Evolutionary conservation across 768 basidiomycete genomes (phyloP).

Genomic region (Hydnum rufescens): DNA sequence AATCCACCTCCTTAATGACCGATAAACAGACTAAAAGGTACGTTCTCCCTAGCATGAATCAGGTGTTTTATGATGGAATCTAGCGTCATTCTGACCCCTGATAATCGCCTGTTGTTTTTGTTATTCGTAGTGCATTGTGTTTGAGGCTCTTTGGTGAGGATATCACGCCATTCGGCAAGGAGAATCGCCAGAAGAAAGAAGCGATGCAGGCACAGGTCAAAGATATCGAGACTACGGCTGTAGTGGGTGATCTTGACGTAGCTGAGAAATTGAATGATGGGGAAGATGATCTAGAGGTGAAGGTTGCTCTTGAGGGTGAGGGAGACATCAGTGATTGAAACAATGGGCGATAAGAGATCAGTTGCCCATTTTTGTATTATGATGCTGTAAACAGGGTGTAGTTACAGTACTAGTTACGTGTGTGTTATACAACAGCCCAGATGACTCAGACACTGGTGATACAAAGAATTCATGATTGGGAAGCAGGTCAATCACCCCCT

Average conservation of each 20-base stretch:
- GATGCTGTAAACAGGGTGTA: too few species aligned
- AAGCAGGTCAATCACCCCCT: too few species aligned
- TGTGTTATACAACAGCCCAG: too few species aligned
- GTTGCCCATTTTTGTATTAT: too few species aligned
- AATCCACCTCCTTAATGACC: conserved; percentile 77
- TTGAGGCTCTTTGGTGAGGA: conserved; percentile 70
- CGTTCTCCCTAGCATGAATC: conserved; percentile 8
- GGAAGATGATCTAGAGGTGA: too few species aligned
- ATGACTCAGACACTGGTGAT: too few species aligned
- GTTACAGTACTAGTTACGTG: too few species aligned
- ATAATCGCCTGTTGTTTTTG: not conserved
- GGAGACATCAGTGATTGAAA: too few species aligned
- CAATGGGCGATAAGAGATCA: too few species aligned
- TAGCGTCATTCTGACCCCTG: not conserved
- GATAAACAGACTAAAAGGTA: conserved; percentile 95
- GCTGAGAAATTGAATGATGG: too few species aligned
- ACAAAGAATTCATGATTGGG: too few species aligned
- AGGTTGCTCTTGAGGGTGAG: too few species aligned
- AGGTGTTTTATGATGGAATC: conserved; percentile 1
- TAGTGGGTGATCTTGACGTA: not conserved
- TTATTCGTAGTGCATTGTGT: conserved; percentile 50
- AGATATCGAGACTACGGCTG: not conserved
- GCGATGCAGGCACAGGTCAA: not conserved
- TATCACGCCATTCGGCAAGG: conserved; percentile 25
- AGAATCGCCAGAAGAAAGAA: not conserved